A percentile compares a stretch with the other conserved stretches of the same genome.
These are phyloP conservation scores for Termitomyces sp. DNA, from an alignment of 768 basidiomycete species.

Conservation along the genomic window DNA sequence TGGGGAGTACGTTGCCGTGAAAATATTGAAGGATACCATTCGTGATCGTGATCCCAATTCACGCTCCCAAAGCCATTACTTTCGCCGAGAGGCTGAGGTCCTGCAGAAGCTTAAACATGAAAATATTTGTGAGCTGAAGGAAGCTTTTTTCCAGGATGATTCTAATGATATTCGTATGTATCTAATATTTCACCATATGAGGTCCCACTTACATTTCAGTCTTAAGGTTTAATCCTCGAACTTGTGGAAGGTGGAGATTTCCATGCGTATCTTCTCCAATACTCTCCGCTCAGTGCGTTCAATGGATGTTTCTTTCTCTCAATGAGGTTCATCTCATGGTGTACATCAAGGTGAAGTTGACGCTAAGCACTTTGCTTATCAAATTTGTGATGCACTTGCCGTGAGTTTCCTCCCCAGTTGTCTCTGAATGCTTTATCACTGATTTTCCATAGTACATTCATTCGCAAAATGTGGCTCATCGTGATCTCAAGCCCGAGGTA, in stretches of 20 bases:
- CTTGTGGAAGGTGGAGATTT: conserved; percentile 86
- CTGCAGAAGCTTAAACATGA: conserved; percentile 72
- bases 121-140: conserved; percentile 78
- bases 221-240: conserved; percentile 74
- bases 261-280: conserved; percentile 66
- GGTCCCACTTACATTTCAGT: background rate
- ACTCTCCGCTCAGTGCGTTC: conserved; percentile 55
- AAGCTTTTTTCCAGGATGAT: conserved; percentile 63
- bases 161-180: conserved; percentile 53
- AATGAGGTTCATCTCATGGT: conserved; percentile 5
- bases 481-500: conserved; percentile 91
- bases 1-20: conserved; percentile 79
- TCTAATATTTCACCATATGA: background rate
- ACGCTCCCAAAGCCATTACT: background rate
- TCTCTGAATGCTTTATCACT: background rate
- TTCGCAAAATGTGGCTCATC: conserved; percentile 75
- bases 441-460: conserved; percentile 54
- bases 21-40: conserved; percentile 70
- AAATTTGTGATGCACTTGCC: conserved; percentile 80
- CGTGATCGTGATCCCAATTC: conserved; percentile 9
- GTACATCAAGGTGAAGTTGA: conserved; percentile 44
- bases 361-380: conserved; percentile 67
- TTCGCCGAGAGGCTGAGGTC: conserved; percentile 60
- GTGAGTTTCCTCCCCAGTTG: conserved; percentile 33
- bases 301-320: background rate